Percentiles rank a stretch among this genome's conserved stretches.
phyloP scores from a whole-genome alignment of 148 eudicot genomes.

The Selenicereus undatus region DNA sequence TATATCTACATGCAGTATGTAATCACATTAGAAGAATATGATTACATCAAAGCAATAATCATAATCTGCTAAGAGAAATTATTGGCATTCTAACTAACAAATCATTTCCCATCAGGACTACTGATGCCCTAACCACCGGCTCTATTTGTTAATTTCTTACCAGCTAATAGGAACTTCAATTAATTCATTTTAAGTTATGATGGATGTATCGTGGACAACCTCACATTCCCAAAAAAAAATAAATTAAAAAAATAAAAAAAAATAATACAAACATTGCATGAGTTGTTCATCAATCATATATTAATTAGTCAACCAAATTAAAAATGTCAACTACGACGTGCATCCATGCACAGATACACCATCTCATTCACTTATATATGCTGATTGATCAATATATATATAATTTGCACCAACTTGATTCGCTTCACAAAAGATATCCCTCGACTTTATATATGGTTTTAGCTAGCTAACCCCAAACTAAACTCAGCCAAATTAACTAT shows the following conservation, averaged over 20 bases:
- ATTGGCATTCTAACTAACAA: not conserved
- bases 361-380: no score
- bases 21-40: no score
- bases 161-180: not conserved
- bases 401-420: not conserved
- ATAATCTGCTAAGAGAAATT: no score
- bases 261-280: not conserved
- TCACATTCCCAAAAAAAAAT: not conserved
- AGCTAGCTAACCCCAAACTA: constrained; percentile 15
- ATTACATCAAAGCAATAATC: not conserved
- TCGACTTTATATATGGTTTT: not conserved
- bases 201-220: not conserved
- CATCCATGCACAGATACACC: constrained; percentile 5
- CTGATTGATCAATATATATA: not conserved
- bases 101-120: not conserved
- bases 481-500: not conserved
- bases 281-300: not conserved
- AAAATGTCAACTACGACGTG: constrained; percentile 11
- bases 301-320: not conserved
- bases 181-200: no score
- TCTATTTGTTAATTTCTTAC: no score
- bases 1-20: not conserved
- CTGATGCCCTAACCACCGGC: no score
- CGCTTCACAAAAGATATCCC: not conserved
- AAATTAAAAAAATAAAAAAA: not conserved